A percentile compares a stretch with the other conserved stretches of the same genome.
Evolutionary conservation across 371 early-diverging fungal species (phyloP).

Genomic region (Actinomortierella ambigua): DNA sequence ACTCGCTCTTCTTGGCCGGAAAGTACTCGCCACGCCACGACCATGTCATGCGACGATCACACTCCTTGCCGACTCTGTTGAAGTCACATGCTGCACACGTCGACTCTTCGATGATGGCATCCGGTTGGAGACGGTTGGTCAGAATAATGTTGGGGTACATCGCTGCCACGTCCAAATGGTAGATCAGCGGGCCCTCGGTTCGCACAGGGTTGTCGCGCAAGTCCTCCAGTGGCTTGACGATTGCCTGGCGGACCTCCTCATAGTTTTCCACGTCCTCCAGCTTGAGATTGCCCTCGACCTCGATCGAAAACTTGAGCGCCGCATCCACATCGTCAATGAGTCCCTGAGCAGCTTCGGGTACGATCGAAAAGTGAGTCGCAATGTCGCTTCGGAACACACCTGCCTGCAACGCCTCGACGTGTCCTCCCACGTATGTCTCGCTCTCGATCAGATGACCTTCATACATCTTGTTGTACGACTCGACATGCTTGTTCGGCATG

Average conservation of each 20-base stretch:
- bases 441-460: slow-evolving; percentile 94
- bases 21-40: slow-evolving; percentile 97
- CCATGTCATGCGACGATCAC: slow-evolving; percentile 98
- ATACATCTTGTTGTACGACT: slow-evolving; percentile 74
- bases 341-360: slow-evolving; percentile 70
- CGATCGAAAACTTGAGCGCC: slow-evolving; percentile 87
- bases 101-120: slow-evolving; percentile 93
- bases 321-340: slow-evolving; percentile 92
- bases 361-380: slow-evolving; percentile 86
- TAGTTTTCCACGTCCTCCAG: slow-evolving; percentile 47
- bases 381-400: slow-evolving; percentile 99
- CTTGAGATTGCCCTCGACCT: slow-evolving; percentile 75
- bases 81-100: slow-evolving; percentile 97
- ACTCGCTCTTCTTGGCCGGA: slow-evolving; percentile 91
- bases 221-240: slow-evolving; percentile 61
- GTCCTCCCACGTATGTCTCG: slow-evolving; percentile 99
- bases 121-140: slow-evolving; percentile 99
- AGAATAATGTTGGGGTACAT: slow-evolving; percentile 99
- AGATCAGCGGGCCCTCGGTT: slow-evolving; percentile 90
- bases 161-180: slow-evolving; percentile 99
- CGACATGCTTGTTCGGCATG: slow-evolving; percentile 96
- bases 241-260: slow-evolving; percentile 50
- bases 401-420: slow-evolving; percentile 98
- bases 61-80: slow-evolving; percentile 83
- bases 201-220: slow-evolving; percentile 79